Percentiles rank a stretch among this genome's conserved stretches.
phyloP scores from a whole-genome alignment of 495 filamentous ascomycete species.

The Podospora sp. region DNA sequence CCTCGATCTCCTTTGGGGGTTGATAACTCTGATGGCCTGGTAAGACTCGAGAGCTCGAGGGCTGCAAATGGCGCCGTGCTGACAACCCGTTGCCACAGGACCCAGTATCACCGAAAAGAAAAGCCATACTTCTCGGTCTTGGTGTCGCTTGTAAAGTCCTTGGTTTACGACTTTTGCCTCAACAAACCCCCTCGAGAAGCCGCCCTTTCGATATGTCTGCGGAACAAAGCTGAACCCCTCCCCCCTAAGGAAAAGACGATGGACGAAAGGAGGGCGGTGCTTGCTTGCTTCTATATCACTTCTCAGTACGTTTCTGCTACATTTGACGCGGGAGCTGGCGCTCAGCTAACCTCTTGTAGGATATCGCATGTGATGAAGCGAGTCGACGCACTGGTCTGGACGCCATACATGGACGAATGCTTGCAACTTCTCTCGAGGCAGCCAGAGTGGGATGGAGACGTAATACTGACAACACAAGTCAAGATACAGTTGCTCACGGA shows the following conservation, averaged over 20 bases:
- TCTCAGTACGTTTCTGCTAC: conserved; percentile 45
- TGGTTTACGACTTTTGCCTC: conserved; percentile 59
- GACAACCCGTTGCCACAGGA: neutral
- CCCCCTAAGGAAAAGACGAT: conserved; percentile 42
- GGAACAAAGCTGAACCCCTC: conserved; percentile 15
- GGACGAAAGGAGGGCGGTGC: conserved; percentile 56
- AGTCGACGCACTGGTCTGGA: conserved; percentile 54
- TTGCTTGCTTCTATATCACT: conserved; percentile 57
- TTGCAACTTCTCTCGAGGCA: conserved; percentile 47
- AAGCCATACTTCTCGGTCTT: conserved; percentile 48
- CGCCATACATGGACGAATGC: conserved; percentile 55
- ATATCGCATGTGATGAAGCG: conserved; percentile 41
- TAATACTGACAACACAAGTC: conserved; percentile 50
- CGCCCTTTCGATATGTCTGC: conserved; percentile 20
- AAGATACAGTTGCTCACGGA: conserved; percentile 40
- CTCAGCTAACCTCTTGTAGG: conserved; percentile 21
- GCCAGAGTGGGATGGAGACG: conserved; percentile 54
- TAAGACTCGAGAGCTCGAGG: conserved; percentile 17
- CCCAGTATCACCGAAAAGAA: conserved; percentile 26
- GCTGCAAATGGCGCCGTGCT: neutral
- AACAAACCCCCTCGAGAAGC: conserved; percentile 44
- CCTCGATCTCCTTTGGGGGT: conserved; percentile 59
- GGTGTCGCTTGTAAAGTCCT: conserved; percentile 52
- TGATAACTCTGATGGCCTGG: conserved; percentile 54
- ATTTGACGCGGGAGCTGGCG: neutral